A percentile compares a stretch with the other conserved stretches of the same genome.
Evolutionary conservation across 2,329 filamentous ascomycete genomes (phyloP).

Genomic region (Fusarium mexicanum): DNA sequence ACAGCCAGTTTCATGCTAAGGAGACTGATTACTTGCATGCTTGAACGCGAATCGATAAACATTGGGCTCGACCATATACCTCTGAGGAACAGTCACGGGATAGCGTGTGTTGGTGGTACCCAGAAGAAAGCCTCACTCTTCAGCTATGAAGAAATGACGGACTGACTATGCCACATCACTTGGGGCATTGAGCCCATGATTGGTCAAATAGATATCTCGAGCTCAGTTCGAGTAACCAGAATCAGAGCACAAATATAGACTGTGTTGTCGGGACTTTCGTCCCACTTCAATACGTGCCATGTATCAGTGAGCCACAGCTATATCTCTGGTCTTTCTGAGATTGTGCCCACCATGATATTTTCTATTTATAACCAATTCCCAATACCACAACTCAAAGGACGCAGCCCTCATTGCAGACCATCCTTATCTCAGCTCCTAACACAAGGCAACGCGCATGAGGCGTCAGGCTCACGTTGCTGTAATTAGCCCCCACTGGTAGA

Average conservation of each 20-base stretch:
- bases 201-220: neutral
- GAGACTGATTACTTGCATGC: neutral
- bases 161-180: neutral
- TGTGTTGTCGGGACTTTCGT: neutral
- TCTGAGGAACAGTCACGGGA: neutral
- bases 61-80: neutral
- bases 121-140: neutral
- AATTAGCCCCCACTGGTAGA: constrained; percentile 6
- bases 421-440: neutral
- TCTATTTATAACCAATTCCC: neutral
- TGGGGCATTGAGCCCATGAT: neutral
- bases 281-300: neutral
- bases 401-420: neutral
- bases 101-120: neutral
- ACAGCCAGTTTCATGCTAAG: neutral
- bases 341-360: neutral
- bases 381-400: neutral
- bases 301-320: neutral
- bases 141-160: neutral
- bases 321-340: neutral
- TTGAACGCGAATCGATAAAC: neutral
- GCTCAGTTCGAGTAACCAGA: neutral
- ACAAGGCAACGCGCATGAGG: constrained; percentile 7
- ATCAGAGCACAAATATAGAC: neutral
- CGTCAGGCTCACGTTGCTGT: constrained; percentile 8